Evolutionary conservation across 2,329 filamentous ascomycete genomes (phyloP), one percentile per base, ranked within the genome.

Genomic region (Colletotrichum theobromicola): DNA sequence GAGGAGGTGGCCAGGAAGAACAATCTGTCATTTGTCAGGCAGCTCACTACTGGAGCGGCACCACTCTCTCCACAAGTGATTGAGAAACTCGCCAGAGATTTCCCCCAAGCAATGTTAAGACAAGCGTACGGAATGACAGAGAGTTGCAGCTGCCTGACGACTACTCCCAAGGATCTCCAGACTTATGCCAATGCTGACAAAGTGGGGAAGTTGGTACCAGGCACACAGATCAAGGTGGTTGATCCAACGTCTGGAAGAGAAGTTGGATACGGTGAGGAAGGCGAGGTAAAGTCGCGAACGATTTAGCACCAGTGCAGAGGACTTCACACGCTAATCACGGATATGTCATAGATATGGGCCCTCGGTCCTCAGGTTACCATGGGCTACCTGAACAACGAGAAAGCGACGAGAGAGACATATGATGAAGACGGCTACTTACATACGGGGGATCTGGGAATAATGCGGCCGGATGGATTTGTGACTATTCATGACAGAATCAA

Each of bases 91-190:
- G 82, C 89, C 72, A 84, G 86, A 74, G 88, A 87, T 62, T 93
- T 92, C 77, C 91, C 91, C 0, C 82, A 87, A 2, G 90, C 88
- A 0, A 90, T 90, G 0, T 92, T 93, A 81, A 91, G 91, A 77
- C 91, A 93, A 78, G 91, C 90, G 2, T 93, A 93, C 77, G 92
- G 92, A 32, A 93, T 94, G 91, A 94, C 92, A 0, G 92, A 93
- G 80, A 89, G 87, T 1, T 93, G 90, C 79, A 87, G 85, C 3
- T 93, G 90, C 76, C 91, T 94, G 75, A 92, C 91, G 0, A 87
- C 89, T 0, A 91, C 93, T 68, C 90, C 91, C 6, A 88, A 88
- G 0, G 84, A 87, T 2, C 86, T 88, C 62, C 90, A 89, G 74
- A 85, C 85, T 15, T 93, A 90, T 82, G 86, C 88, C 62, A 90